Evolutionary conservation across 2,329 filamentous ascomycete species (phyloP).

Genomic region (Diaporthe vexans): DNA sequence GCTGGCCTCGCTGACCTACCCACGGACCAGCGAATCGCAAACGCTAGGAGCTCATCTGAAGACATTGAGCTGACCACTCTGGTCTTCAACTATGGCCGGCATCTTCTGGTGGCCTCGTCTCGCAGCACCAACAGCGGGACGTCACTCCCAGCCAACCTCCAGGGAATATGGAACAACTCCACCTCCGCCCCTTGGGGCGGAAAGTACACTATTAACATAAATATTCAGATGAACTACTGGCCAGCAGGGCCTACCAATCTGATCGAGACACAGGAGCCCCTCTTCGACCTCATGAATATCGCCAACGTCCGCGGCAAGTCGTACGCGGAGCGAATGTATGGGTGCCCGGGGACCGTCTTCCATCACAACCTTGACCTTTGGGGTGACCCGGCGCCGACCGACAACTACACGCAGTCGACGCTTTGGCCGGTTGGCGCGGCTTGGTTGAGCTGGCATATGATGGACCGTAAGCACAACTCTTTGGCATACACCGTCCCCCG

Average conservation of each 20-base stretch:
- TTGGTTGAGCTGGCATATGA: conserved; percentile 34
- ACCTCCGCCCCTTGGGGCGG: conserved; percentile 51
- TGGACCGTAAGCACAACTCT: conserved; percentile 20
- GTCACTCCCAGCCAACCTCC: conserved; percentile 49
- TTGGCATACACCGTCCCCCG: no score
- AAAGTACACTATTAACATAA: conserved; percentile 56
- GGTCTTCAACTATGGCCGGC: conserved; percentile 30
- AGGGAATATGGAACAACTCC: conserved; percentile 54
- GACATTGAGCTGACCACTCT: neutral
- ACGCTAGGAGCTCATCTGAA: neutral
- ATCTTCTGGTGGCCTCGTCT: conserved; percentile 44
- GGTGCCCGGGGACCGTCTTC: conserved; percentile 43
- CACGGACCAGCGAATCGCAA: conserved; percentile 1
- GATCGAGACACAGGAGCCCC: conserved; percentile 47
- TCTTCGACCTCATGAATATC: conserved; percentile 36
- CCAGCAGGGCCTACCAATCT: conserved; percentile 49
- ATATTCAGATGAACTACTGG: conserved; percentile 55
- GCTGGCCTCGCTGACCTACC: neutral
- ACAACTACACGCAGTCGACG: conserved; percentile 35
- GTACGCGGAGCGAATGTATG: conserved; percentile 45
- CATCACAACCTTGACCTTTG: conserved; percentile 48
- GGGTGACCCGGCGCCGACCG: conserved; percentile 43
- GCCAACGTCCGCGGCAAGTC: conserved; percentile 45
- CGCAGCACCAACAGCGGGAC: neutral
- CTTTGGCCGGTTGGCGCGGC: conserved; percentile 35